Evolutionary conservation across 2,329 filamentous ascomycete genomes (phyloP).

Genomic region (Fusarium oxysporum): DNA sequence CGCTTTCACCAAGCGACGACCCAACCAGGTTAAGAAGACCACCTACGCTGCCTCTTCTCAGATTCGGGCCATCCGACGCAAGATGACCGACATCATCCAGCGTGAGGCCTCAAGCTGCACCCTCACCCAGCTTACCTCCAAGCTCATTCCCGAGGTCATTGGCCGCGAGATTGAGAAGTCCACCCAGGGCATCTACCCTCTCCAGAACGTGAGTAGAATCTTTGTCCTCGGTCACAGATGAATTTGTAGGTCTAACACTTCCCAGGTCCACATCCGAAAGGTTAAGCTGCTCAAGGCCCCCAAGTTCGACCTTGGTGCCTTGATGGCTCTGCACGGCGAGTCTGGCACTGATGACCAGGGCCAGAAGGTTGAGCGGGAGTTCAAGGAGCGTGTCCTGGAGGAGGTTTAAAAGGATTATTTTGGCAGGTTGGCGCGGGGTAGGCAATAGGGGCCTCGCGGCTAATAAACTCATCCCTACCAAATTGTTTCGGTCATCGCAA

Average conservation of each 20-base stretch:
- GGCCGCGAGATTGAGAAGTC: constrained; percentile 99
- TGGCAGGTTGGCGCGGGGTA: constrained; percentile 48
- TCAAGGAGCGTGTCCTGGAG: constrained; percentile 97
- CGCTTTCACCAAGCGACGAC: constrained; percentile 98
- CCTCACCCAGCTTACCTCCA: constrained; percentile 94
- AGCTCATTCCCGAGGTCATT: constrained; percentile 99
- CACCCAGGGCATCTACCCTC: constrained; percentile 98
- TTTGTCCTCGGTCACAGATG: background rate
- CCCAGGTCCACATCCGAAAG: constrained; percentile 98
- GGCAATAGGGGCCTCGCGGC: constrained; percentile 49
- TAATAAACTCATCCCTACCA: constrained; percentile 52
- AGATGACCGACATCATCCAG: constrained; percentile 99
- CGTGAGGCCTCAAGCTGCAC: constrained; percentile 95
- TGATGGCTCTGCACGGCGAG: constrained; percentile 98
- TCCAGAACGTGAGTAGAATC: constrained; percentile 85
- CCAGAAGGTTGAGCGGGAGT: constrained; percentile 98
- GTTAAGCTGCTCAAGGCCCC: constrained; percentile 99
- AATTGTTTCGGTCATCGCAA: constrained; percentile 58
- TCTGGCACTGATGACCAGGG: constrained; percentile 95
- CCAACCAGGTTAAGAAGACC: constrained; percentile 99
- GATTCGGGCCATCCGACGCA: constrained; percentile 97
- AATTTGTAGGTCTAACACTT: constrained; percentile 7
- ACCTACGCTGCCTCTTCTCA: constrained; percentile 98
- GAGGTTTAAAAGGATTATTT: constrained; percentile 77
- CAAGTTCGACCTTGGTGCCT: constrained; percentile 98